Base-by-base conservation (phyloP, 495 filamentous ascomycete genomes). In the Mycothermus thermophilus region DNA sequence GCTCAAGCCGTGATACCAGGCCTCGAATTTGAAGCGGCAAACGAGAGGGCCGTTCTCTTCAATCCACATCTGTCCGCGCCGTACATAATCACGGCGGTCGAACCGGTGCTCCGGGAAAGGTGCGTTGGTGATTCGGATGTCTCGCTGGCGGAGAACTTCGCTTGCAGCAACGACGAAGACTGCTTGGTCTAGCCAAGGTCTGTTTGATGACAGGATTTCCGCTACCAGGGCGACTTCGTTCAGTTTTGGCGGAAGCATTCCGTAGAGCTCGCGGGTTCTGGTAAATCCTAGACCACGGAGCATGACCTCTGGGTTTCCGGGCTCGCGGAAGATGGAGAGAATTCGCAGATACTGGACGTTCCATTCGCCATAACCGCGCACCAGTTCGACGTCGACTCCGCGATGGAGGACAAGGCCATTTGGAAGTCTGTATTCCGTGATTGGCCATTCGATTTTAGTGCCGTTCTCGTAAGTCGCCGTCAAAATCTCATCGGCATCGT, bases 121-220 rank as follows among this genome's bases (percentile, higher is more conserved):
- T 1, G 58, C 51, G 34, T 79, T 76, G 0, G 75, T 79, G 2
- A 70, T 34, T 4, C 64, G 46, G 7, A 77, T 48, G 0, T 59
- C 45, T 4, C 76, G 51, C 3, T 47, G 27, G 10, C 41, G 39
- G 1, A 58, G 29, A 1, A 74, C 44, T 0, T 59, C 39, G 0
- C 37, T 29, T 0, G 66, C 21, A n/a, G n/a, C n/a, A n/a, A n/a
- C n/a, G n/a, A n/a, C n/a, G n/a, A n/a, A n/a, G n/a, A n/a, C n/a
- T n/a, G n/a, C n/a, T n/a, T n/a, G n/a, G n/a, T n/a, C n/a, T n/a
- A n/a, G n/a, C n/a, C n/a, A n/a, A n/a, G n/a, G n/a, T n/a, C n/a
- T n/a, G n/a, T n/a, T n/a, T n/a, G n/a, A n/a, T n/a, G n/a, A n/a
- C n/a, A n/a, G n/a, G n/a, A n/a, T n/a, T 11, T 66, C 42, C 0